Conservation (phyloP, 106 monocot genomes). For the Dioscorea alata region DNA sequence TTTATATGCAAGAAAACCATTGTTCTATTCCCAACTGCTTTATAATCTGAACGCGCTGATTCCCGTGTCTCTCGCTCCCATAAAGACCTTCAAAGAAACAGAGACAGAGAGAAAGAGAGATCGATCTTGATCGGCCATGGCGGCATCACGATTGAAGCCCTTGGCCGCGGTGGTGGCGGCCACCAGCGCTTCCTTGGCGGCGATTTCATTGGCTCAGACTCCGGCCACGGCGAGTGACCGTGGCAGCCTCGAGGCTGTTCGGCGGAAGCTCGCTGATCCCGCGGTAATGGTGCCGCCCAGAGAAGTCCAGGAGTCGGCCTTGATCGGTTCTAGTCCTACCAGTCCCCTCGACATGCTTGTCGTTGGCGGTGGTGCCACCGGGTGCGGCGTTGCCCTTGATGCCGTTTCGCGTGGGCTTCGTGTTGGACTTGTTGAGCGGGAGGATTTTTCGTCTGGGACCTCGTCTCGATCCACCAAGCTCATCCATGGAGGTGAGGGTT, state of each 20-base stretch:
- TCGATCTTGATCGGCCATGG: constrained; percentile 8
- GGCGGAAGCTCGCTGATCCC: constrained; percentile 51
- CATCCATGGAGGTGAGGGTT: constrained; percentile 81
- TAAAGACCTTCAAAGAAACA: too few species aligned
- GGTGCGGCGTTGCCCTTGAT: constrained; percentile 88
- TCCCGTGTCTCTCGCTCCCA: too few species aligned
- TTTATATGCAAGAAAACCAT: too few species aligned
- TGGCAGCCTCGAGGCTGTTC: constrained; percentile 15
- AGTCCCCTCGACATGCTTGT: constrained; percentile 83
- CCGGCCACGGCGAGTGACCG: constrained; percentile 32
- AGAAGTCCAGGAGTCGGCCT: constrained; percentile 58
- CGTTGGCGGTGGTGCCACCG: constrained; percentile 91
- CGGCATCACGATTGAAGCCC: constrained; percentile 16
- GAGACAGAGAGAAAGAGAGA: background rate
- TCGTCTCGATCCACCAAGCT: constrained; percentile 93
- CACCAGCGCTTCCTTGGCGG: constrained; percentile 16
- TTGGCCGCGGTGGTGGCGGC: constrained; percentile 18
- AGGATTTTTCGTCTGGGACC: constrained; percentile 97
- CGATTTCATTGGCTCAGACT: constrained; percentile 9
- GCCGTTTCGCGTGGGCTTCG: constrained; percentile 76
- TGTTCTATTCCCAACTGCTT: too few species aligned
- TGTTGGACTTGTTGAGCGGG: constrained; percentile 91
- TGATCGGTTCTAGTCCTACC: constrained; percentile 51
- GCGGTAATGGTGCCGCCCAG: constrained; percentile 51
- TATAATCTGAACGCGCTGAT: too few species aligned